Percentiles rank a stretch among this genome's conserved stretches.
These are phyloP conservation scores for Aaosphaeria pasadenensis DNA, from an alignment of 2,329 filamentous ascomycete species.

Conservation along the genomic window DNA sequence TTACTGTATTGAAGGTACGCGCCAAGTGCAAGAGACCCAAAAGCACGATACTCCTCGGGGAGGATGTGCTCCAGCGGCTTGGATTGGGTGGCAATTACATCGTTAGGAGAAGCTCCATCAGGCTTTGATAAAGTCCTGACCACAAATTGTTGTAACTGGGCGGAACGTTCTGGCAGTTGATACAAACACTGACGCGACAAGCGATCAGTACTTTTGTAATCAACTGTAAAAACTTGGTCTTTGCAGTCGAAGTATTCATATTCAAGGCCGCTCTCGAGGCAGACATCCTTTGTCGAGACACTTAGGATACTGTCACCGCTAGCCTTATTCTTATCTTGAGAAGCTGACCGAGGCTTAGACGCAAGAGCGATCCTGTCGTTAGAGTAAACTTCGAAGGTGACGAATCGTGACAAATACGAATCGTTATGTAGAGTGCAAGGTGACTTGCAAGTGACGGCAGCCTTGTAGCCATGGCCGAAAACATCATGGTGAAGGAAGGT, in stretches of 20 bases:
- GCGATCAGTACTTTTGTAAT: conserved; percentile 8
- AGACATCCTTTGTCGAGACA: conserved; percentile 37
- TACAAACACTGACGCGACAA: conserved; percentile 40
- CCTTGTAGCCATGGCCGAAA: conserved; percentile 23
- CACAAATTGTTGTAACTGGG: conserved; percentile 41
- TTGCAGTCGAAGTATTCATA: conserved; percentile 33
- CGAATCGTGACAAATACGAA: neutral
- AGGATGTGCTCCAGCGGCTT: conserved; percentile 49
- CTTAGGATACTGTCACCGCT: conserved; percentile 13
- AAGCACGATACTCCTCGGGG: conserved; percentile 53
- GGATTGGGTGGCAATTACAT: conserved; percentile 50
- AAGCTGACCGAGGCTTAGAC: conserved; percentile 37
- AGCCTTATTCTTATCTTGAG: conserved; percentile 30
- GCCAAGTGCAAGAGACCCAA: conserved; percentile 50
- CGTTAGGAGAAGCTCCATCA: conserved; percentile 44
- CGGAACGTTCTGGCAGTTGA: conserved; percentile 28
- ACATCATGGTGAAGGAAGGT: conserved; percentile 42
- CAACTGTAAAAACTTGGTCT: conserved; percentile 12
- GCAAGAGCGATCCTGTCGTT: conserved; percentile 25
- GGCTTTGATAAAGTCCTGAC: conserved; percentile 19
- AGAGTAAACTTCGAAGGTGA: conserved; percentile 1
- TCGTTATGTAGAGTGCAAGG: conserved; percentile 10
- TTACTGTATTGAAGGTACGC: conserved; percentile 55
- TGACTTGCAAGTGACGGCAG: neutral
- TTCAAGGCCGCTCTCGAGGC: conserved; percentile 45